Base-by-base conservation (phyloP, 75 land plant genomes). In the Pinus albicaulis region DNA sequence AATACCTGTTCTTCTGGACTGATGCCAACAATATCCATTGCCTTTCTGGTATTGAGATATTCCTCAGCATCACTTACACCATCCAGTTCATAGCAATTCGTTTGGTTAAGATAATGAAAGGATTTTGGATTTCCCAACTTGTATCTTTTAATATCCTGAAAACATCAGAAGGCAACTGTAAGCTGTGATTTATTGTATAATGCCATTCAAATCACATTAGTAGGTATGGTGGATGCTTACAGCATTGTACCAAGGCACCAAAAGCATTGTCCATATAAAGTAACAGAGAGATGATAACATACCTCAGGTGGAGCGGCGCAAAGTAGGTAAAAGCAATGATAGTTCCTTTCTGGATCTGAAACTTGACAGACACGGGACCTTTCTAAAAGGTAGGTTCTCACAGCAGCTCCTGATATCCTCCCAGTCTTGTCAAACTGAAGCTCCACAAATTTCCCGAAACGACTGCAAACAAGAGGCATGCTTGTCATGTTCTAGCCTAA, bases 361-460 rank as follows among this genome's bases (percentile, higher is more conserved):
- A 96, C 70, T 83, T 96, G 99, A 77, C 93, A 93, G 73, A 96
- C 99, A 62, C 99, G 92, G 59, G 99, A 96, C 81, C 99, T 92
- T 76, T 96, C 99, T 52, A 96, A 87, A 70, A 96, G 92, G 79
- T 96, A 96, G 34, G 99, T 96, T 53, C 99, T 83, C 73, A 96
- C 87, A 56, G 99, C 99, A 73, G 99, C 99, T 60, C 99, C 99
- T 23, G 99, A 96, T 78, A 96, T 96, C 72, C 99, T 88, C 60
- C 99, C 99, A 77, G 82, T 85, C 77, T 82, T 84, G 79, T 96
- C 99, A 84, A 96, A 96, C 71, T 96, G 99, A 68, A 96, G 94
- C 87, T 94, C 99, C 59, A 96, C 99, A 86, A 96, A 96, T 82
- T 96, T 96, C 28, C 99, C 99, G 77, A 96, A 96, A n/a, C 99